Conservation (phyloP, 805 yeast genomes). For the Alloascoidea hylecoeti region DNA sequence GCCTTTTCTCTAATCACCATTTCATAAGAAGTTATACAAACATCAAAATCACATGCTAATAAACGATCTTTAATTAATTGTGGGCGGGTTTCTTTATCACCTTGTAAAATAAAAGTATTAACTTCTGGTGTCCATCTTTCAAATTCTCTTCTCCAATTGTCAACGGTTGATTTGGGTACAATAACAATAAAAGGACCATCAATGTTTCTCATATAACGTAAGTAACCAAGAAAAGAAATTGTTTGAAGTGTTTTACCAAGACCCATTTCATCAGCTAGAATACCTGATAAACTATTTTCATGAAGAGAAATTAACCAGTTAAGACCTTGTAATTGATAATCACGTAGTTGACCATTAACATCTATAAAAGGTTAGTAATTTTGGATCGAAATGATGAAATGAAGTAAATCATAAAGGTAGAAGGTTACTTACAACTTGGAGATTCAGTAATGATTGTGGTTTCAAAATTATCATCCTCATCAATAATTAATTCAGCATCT, state of each 20-base stretch:
- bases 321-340: constrained; percentile 69
- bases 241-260: constrained; percentile 74
- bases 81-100: constrained; percentile 56
- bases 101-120: constrained; percentile 54
- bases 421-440: constrained; percentile 21
- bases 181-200: constrained; percentile 66
- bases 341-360: constrained; percentile 48
- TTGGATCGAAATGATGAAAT: too few relatives aligned
- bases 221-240: constrained; percentile 59
- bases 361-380: constrained; percentile 13
- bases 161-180: constrained; percentile 70
- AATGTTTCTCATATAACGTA: constrained; percentile 43
- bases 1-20: constrained; percentile 67
- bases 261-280: constrained; percentile 81
- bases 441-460: constrained; percentile 1
- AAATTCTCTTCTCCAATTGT: constrained; percentile 72
- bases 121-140: constrained; percentile 73
- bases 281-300: constrained; percentile 59
- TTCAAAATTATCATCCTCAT: neutral
- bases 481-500: constrained; percentile 63
- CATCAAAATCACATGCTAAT: constrained; percentile 54
- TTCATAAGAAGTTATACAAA: constrained; percentile 59
- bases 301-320: constrained; percentile 65
- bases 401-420: neutral
- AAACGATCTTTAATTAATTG: constrained; percentile 35